These are phyloP conservation scores for Calycina herbarum DNA, from an alignment of 2,329 filamentous ascomycete species.

Conservation along the genomic window DNA sequence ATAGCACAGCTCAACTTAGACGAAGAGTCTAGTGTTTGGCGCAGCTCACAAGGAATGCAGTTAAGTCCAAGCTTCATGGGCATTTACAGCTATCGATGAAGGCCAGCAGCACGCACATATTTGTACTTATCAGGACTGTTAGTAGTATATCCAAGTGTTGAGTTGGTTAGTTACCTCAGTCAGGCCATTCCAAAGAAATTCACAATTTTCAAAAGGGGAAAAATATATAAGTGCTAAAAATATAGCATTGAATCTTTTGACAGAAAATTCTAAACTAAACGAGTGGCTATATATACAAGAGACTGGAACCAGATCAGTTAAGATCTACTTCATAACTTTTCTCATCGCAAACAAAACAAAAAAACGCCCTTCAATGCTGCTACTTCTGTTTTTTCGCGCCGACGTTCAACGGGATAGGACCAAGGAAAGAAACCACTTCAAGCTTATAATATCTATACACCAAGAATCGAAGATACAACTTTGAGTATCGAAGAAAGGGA, in stretches of 20 bases:
- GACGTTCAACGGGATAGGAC: not conserved
- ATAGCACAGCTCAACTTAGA: no score
- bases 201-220: not conserved
- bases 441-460: not conserved
- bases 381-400: not conserved
- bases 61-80: no score
- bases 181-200: no score
- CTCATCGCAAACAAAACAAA: not conserved
- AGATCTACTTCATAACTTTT: not conserved
- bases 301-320: not conserved
- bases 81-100: no score
- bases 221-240: not conserved
- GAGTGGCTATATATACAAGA: not conserved
- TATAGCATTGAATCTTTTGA: not conserved
- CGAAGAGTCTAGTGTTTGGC: no score
- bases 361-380: not conserved
- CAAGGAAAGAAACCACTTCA: slow-evolving; percentile 2
- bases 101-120: no score
- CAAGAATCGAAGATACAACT: not conserved
- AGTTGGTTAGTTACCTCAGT: no score
- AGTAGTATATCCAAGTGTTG: no score
- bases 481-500: not conserved
- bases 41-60: no score
- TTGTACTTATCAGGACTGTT: no score
- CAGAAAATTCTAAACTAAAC: not conserved